These are phyloP conservation scores for Geotrichum bryndzae DNA, from an alignment of 1,139 yeast genomes.

Conservation along the genomic window DNA sequence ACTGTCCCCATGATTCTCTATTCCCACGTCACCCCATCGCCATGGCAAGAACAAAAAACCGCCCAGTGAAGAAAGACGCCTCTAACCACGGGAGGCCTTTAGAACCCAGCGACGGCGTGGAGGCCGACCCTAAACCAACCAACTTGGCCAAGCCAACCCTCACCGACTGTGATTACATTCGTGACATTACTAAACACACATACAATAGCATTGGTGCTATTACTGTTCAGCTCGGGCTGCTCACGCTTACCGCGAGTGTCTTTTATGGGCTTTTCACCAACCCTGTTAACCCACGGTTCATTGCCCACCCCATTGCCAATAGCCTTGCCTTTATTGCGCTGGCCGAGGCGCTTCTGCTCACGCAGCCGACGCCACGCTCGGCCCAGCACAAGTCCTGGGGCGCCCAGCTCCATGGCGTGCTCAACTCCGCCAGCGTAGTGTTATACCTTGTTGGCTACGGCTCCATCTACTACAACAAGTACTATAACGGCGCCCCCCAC, in stretches of 20 bases:
- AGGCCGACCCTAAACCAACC: neutral
- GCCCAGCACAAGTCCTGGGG: slow-evolving; percentile 26
- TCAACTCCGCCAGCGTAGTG: slow-evolving; percentile 24
- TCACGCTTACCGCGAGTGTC: slow-evolving; percentile 16
- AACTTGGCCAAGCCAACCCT: neutral
- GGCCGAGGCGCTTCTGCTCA: slow-evolving; percentile 24
- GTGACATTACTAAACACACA: slow-evolving; percentile 8
- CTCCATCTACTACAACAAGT: slow-evolving; percentile 28
- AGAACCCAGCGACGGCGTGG: neutral
- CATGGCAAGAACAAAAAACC: neutral
- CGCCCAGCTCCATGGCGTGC: slow-evolving; percentile 29
- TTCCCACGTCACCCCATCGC: neutral
- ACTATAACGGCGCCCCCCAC: slow-evolving; percentile 26
- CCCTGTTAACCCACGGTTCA: slow-evolving; percentile 22
- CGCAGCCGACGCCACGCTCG: slow-evolving; percentile 24
- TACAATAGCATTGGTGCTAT: slow-evolving; percentile 18
- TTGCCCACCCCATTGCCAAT: slow-evolving; percentile 27
- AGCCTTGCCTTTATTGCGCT: slow-evolving; percentile 23
- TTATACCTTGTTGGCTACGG: slow-evolving; percentile 23
- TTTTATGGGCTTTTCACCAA: slow-evolving; percentile 21
- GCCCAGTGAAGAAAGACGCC: neutral
- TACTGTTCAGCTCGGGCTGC: slow-evolving; percentile 20
- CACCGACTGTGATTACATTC: neutral
- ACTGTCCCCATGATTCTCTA: neutral
- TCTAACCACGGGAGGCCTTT: neutral